phyloP scores from a whole-genome alignment of 2,329 filamentous ascomycete genomes.

The Talaromyces sp. region DNA sequence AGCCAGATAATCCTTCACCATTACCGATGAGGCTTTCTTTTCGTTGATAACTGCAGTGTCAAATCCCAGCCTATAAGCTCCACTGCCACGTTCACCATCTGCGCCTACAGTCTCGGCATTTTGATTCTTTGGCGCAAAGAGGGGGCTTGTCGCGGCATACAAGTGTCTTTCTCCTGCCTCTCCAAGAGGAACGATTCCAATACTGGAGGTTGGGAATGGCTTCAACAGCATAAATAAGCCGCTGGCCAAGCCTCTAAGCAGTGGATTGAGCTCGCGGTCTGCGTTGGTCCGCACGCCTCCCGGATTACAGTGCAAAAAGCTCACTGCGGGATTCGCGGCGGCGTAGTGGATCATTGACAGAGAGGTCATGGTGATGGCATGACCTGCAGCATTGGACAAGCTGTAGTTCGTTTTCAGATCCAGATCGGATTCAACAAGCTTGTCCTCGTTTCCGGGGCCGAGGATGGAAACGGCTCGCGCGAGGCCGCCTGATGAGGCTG shows the following conservation, averaged over 20 bases:
- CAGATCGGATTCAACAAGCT: constrained; percentile 41
- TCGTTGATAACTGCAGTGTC: constrained; percentile 12
- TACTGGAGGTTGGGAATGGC: constrained; percentile 7
- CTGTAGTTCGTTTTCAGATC: constrained; percentile 20
- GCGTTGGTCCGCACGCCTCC: constrained; percentile 45
- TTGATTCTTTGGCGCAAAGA: constrained; percentile 11
- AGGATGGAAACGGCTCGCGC: constrained; percentile 52
- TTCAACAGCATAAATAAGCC: constrained; percentile 4
- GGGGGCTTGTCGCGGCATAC: constrained; percentile 14
- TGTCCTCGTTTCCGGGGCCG: constrained; percentile 47
- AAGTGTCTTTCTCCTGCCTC: constrained; percentile 19
- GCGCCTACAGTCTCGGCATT: constrained; percentile 12
- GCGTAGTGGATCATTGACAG: constrained; percentile 47
- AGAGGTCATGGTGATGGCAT: constrained; percentile 47
- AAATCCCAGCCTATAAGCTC: constrained; percentile 15
- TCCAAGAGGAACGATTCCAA: constrained; percentile 12
- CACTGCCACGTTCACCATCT: constrained; percentile 15
- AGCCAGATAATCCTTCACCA: constrained; percentile 11
- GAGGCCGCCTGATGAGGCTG: constrained; percentile 26
- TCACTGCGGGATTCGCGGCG: constrained; percentile 38
- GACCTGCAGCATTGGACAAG: constrained; percentile 20
- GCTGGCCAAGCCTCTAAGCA: background rate
- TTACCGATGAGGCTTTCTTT: constrained; percentile 4
- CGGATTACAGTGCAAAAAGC: constrained; percentile 48
- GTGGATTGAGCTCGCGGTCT: constrained; percentile 45